phyloP scores from a whole-genome alignment of 345 rosid species.

The Excoecaria agallocha region DNA sequence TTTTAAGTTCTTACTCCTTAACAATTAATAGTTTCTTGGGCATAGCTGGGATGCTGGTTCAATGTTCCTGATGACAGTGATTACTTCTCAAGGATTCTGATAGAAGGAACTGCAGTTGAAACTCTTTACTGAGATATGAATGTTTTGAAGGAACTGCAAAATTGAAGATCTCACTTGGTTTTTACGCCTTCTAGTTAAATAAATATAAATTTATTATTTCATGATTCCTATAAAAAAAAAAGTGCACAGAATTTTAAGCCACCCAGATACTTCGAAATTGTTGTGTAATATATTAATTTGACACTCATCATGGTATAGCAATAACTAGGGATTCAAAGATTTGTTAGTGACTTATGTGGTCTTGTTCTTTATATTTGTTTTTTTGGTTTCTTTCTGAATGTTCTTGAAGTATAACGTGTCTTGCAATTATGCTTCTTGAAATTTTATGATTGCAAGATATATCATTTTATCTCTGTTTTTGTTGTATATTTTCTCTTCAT shows the following conservation, averaged over 20 bases:
- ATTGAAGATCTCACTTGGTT: background rate
- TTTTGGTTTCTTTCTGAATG: background rate
- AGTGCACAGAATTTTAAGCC: background rate
- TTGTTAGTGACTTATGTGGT: background rate
- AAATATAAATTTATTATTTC: background rate
- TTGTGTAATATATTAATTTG: background rate
- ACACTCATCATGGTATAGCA: background rate
- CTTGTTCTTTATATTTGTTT: background rate
- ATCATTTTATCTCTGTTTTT: background rate
- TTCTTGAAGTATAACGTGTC: background rate
- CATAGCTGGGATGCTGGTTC: constrained; percentile 17
- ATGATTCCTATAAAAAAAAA: background rate
- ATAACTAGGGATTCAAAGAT: background rate
- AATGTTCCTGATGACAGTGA: constrained; percentile 24
- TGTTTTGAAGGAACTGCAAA: constrained; percentile 1
- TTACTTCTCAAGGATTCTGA: constrained; percentile 30
- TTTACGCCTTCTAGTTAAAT: background rate
- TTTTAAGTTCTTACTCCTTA: constrained; percentile 29
- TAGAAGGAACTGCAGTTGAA: constrained; percentile 19
- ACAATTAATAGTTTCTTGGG: constrained; percentile 29
- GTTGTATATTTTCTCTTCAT: constrained; percentile 1
- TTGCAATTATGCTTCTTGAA: background rate
- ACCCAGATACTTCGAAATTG: background rate
- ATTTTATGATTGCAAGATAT: background rate
- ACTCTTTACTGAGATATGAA: constrained; percentile 13